phyloP scores from a whole-genome alignment of 2,329 filamentous ascomycete genomes.

The Aspergillus ibericus region DNA sequence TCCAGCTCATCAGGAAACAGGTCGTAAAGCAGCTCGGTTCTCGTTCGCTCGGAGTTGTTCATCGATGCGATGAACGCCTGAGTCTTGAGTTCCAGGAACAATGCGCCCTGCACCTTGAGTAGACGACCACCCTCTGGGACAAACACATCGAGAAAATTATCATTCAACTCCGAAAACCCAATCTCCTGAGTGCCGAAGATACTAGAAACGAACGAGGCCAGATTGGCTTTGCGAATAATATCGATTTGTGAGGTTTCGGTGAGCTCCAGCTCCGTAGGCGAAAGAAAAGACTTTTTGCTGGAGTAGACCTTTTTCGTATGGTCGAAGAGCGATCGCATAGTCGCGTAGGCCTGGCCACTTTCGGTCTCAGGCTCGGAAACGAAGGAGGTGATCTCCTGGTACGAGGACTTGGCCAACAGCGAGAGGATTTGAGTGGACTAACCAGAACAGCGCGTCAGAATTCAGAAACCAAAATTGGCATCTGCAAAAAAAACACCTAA shows the following conservation, averaged over 20 bases:
- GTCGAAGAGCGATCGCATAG: slow-evolving; percentile 62
- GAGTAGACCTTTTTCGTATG: slow-evolving; percentile 64
- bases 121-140: slow-evolving; percentile 60
- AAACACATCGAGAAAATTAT: slow-evolving; percentile 64
- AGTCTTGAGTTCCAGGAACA: slow-evolving; percentile 66
- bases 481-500: background rate
- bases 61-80: slow-evolving; percentile 65
- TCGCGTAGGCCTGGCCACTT: slow-evolving; percentile 61
- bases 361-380: slow-evolving; percentile 57
- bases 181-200: slow-evolving; percentile 66
- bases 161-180: slow-evolving; percentile 63
- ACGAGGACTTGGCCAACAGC: slow-evolving; percentile 57
- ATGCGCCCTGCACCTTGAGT: slow-evolving; percentile 59
- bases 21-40: slow-evolving; percentile 58
- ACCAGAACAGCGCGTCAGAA: background rate
- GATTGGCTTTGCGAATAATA: slow-evolving; percentile 63
- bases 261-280: slow-evolving; percentile 54
- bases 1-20: slow-evolving; percentile 61
- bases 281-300: slow-evolving; percentile 57
- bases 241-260: slow-evolving; percentile 55
- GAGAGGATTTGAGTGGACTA: slow-evolving; percentile 61
- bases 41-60: slow-evolving; percentile 55
- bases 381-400: slow-evolving; percentile 58
- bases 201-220: slow-evolving; percentile 64
- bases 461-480: background rate